Percentiles rank a stretch among this genome's conserved stretches.
Evolutionary conservation across 371 early-diverging fungal species (phyloP).

Genomic region (Mortierella sp.): DNA sequence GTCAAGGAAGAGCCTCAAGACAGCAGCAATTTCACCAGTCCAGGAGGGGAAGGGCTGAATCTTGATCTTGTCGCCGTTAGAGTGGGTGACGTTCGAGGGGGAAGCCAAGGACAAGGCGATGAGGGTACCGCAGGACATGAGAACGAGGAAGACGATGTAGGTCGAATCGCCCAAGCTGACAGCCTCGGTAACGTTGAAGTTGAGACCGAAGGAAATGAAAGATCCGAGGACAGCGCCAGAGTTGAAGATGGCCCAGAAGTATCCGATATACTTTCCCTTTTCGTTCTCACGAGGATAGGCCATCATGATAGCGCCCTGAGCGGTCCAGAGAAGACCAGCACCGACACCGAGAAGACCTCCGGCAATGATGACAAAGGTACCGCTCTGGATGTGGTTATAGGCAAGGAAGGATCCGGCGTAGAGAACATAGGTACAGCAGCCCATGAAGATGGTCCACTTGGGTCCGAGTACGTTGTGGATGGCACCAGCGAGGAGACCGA

Average conservation of each 20-base stretch:
- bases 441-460: slow-evolving; percentile 57
- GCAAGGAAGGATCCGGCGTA: slow-evolving; percentile 64
- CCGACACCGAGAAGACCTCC: slow-evolving; percentile 73
- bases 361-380: slow-evolving; percentile 61
- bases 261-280: slow-evolving; percentile 78
- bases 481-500: slow-evolving; percentile 69
- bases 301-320: slow-evolving; percentile 83
- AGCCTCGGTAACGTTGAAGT: slow-evolving; percentile 56
- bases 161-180: slow-evolving; percentile 32
- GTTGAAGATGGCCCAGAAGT: slow-evolving; percentile 86
- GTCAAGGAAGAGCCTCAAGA: slow-evolving; percentile 69
- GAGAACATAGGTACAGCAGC: slow-evolving; percentile 60
- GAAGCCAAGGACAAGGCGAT: slow-evolving; percentile 65
- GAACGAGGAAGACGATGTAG: slow-evolving; percentile 72
- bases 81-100: slow-evolving; percentile 64
- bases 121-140: slow-evolving; percentile 66
- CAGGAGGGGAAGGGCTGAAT: slow-evolving; percentile 60
- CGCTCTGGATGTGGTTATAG: slow-evolving; percentile 56
- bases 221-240: slow-evolving; percentile 68
- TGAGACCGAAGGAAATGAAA: slow-evolving; percentile 68
- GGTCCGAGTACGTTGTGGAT: slow-evolving; percentile 65
- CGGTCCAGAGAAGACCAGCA: slow-evolving; percentile 71
- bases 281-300: slow-evolving; percentile 79
- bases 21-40: slow-evolving; percentile 62
- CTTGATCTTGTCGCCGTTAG: slow-evolving; percentile 68